Evolutionary conservation across 176 grass and related monocot species (phyloP), one percentile per base, ranked within the genome.

Genomic region (Oryza meridionalis): DNA sequence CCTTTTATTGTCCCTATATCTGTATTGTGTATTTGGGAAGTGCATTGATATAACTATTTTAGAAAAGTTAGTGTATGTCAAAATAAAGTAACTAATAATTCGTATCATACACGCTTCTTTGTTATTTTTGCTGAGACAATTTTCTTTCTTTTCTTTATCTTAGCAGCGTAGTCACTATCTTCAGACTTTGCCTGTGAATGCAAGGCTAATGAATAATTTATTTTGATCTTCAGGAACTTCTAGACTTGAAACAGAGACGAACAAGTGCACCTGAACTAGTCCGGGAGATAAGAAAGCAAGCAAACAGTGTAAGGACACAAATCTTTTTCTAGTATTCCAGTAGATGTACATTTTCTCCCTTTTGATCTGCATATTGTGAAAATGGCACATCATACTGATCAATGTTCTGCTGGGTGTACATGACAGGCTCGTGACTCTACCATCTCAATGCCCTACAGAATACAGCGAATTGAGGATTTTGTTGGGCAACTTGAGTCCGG

Each of bases 391-490:
- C 15, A 70, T n/a, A 73, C 55, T 69, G 22, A 81, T 62, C n/a
- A 58, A 27, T 45, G n/a, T 46, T 65, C 17, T 87, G 17, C 81
- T 35, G 5, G 26, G 12, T 40, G 75, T 58, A 83, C 63, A 69
- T 80, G 69, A 49, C 82, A 98, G 96, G 96, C 87, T 76, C 94
- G 96, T 90, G 84, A 98, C 77, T 82, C 84, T 55, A 93, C 96
- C 0, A 90, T 98, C 70, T 98, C 96, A 75, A 98, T 98, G 96
- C 96, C 96, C 32, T 95, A 93, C 77, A 87, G 93, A 67, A 86
- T 98, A 70, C 92, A 98, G 70, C 69, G 73, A 86, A 98, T 98
- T 73, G 96, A 98, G 71, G 82, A 98, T 73, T 91, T 98, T 78
- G 96, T 98, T 33, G 81, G 88, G 49, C 96, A 98, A 88, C 96